Evolutionary conservation across 176 grass and related monocot genomes (phyloP).

Genomic region (Triticum turgidum): DNA sequence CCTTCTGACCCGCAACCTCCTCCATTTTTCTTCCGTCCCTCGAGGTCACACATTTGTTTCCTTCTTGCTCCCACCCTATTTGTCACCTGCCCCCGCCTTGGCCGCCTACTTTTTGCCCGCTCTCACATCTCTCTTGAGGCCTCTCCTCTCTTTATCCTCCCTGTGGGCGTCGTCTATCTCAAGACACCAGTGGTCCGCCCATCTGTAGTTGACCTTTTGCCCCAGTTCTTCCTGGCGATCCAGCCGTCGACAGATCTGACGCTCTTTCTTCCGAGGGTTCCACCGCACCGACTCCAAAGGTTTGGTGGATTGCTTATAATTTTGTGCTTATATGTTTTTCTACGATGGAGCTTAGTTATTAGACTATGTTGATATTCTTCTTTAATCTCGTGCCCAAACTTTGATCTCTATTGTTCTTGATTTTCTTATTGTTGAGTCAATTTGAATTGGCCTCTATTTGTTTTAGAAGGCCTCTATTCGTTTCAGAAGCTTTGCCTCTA

Average conservation of each 20-base stretch:
- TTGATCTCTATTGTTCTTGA: background rate
- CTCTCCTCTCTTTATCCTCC: conserved; percentile 3
- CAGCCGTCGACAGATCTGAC: background rate
- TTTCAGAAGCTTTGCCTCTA: background rate
- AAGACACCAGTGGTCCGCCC: conserved; percentile 14
- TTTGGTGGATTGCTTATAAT: background rate
- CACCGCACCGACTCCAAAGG: background rate
- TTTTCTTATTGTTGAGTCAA: background rate
- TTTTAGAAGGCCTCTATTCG: background rate
- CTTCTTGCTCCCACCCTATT: conserved; percentile 26
- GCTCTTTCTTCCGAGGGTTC: background rate
- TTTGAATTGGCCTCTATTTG: background rate
- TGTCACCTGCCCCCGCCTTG: conserved; percentile 30
- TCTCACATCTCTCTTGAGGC: background rate
- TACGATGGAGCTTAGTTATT: background rate
- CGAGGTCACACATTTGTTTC: conserved; percentile 37
- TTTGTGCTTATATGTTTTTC: background rate
- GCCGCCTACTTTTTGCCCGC: conserved; percentile 22
- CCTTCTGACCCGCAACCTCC: conserved; percentile 31
- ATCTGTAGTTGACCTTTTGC: background rate
- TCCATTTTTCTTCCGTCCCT: background rate
- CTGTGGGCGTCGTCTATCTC: background rate
- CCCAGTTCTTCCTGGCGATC: background rate
- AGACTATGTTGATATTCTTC: background rate
- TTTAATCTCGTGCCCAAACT: background rate